phyloP scores from a whole-genome alignment of 2,329 filamentous ascomycete species.

The Cladosporium sp. region DNA sequence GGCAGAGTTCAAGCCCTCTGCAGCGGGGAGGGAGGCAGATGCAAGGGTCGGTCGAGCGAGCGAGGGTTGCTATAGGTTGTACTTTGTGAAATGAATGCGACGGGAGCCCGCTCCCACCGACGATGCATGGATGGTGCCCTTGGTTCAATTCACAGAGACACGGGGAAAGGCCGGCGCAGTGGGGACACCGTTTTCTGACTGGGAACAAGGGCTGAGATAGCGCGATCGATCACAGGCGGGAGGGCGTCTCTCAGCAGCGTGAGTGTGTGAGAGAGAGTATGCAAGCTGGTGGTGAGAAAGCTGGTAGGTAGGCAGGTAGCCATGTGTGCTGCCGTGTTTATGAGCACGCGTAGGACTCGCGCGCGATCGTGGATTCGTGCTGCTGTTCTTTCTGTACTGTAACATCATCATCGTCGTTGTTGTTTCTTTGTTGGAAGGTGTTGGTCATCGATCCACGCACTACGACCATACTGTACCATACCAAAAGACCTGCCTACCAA shows the following conservation, averaged over 20 bases:
- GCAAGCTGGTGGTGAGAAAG: not conserved
- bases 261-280: not conserved
- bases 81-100: constrained; percentile 1
- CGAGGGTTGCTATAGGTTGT: constrained; percentile 2
- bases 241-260: not conserved
- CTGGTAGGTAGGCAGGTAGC: not conserved
- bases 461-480: not conserved
- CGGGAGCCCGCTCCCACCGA: not conserved
- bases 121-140: not conserved
- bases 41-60: not conserved
- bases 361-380: not conserved
- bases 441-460: not conserved
- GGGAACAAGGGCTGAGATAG: constrained; percentile 13
- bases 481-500: not conserved
- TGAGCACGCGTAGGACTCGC: constrained; percentile 7
- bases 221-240: constrained; percentile 15
- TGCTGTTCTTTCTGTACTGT: not conserved
- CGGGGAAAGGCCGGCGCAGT: constrained; percentile 13
- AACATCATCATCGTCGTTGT: not conserved
- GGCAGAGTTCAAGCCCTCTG: constrained; percentile 4
- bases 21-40: not conserved
- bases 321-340: constrained; percentile 5
- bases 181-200: constrained; percentile 3
- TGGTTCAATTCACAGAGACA: constrained; percentile 2
- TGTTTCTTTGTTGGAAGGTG: not conserved